A percentile compares a stretch with the other conserved stretches of the same genome.
Evolutionary conservation across 257 asterid genomes (phyloP).

Genomic region (Ehretia macrophylla): DNA sequence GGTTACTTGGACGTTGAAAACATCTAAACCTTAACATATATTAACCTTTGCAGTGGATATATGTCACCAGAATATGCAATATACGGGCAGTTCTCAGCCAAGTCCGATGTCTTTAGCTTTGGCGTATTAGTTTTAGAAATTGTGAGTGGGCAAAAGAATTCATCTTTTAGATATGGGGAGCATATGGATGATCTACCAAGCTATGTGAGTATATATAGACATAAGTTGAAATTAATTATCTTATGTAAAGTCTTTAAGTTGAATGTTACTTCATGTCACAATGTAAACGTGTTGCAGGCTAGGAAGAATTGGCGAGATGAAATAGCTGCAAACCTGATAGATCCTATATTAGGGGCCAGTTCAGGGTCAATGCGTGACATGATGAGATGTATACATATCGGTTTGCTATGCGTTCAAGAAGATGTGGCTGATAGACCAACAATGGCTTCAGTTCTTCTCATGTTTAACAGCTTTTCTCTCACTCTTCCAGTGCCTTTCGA

Average conservation of each 20-base stretch:
- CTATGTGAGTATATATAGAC: too few species aligned
- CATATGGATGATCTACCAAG: slow-evolving; percentile 21
- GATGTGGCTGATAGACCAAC: slow-evolving; percentile 21
- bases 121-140: slow-evolving; percentile 49
- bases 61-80: slow-evolving; percentile 40
- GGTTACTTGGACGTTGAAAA: too few species aligned
- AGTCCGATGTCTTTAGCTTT: slow-evolving; percentile 44
- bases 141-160: slow-evolving; percentile 26
- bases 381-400: slow-evolving; percentile 21
- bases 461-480: slow-evolving; percentile 20
- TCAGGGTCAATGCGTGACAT: slow-evolving; percentile 11
- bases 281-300: too few species aligned
- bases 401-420: slow-evolving; percentile 26
- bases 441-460: slow-evolving; percentile 24
- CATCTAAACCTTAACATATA: too few species aligned
- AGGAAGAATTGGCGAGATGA: slow-evolving; percentile 21
- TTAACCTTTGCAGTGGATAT: slow-evolving; percentile 15
- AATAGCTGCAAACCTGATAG: slow-evolving; percentile 12
- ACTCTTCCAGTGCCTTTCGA: slow-evolving; percentile 14
- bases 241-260: too few species aligned
- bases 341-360: slow-evolving; percentile 1
- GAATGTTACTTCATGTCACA: too few species aligned
- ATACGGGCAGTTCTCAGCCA: slow-evolving; percentile 30
- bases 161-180: slow-evolving; percentile 9
- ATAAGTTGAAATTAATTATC: too few species aligned